Evolutionary conservation across 805 yeast genomes (phyloP).

Genomic region (Middelhovenomyces tepae): DNA sequence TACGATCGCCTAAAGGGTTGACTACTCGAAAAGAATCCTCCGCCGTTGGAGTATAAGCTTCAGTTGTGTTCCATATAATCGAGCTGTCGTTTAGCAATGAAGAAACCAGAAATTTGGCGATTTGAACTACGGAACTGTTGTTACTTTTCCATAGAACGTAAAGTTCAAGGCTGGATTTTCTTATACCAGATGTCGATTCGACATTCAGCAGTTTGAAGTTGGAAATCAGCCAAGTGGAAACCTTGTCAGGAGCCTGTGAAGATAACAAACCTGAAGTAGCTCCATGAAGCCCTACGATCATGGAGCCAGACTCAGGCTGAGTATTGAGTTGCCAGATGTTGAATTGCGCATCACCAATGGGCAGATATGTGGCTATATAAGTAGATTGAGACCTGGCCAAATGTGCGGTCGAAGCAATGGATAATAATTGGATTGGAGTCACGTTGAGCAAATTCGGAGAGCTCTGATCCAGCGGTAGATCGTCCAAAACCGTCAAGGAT

Average conservation of each 20-base stretch:
- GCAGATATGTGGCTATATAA: constrained; percentile 32
- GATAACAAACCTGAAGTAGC: no score
- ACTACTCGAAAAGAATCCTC: background rate
- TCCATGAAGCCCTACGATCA: no score
- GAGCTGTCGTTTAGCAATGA: constrained; percentile 3
- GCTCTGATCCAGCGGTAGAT: constrained; percentile 6
- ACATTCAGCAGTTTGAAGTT: constrained; percentile 32
- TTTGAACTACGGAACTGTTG: constrained; percentile 39
- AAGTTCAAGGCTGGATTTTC: constrained; percentile 23
- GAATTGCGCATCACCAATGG: constrained; percentile 36
- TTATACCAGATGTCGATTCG: no score
- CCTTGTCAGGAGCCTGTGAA: constrained; percentile 28
- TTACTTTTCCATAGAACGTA: constrained; percentile 58
- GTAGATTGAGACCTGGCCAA: constrained; percentile 4
- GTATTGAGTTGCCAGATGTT: constrained; percentile 30
- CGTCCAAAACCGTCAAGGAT: constrained; percentile 25
- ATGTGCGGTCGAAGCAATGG: constrained; percentile 8
- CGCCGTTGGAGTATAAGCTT: background rate
- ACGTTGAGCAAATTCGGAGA: constrained; percentile 22
- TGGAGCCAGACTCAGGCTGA: constrained; percentile 11
- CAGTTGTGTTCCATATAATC: background rate
- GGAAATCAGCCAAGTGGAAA: constrained; percentile 40
- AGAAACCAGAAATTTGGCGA: constrained; percentile 2
- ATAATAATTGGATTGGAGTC: constrained; percentile 25
- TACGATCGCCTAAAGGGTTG: background rate